Evolutionary conservation across 164 flowering plant genomes (phyloP).

Genomic region (Magnolia officinalis): DNA sequence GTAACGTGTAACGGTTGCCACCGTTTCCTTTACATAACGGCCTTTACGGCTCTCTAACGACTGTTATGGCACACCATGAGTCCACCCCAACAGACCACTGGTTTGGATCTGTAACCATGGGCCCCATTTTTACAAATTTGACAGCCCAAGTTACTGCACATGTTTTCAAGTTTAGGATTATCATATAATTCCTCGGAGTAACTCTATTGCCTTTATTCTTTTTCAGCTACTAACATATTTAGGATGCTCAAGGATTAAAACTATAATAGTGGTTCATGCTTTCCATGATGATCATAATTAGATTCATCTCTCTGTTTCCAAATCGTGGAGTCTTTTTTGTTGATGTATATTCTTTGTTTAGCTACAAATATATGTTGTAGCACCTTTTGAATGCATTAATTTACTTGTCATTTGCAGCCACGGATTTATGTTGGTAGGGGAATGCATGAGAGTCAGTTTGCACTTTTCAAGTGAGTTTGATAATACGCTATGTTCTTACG

Average conservation of each 20-base stretch:
- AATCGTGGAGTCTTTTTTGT: not conserved
- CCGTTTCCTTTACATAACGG: no score
- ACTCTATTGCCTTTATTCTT: not conserved
- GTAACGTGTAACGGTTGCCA: no score
- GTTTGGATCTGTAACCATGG: no score
- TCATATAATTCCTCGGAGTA: not conserved
- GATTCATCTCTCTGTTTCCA: not conserved
- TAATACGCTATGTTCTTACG: not conserved
- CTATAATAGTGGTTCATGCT: not conserved
- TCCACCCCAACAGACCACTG: no score
- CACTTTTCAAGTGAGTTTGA: conserved; percentile 78
- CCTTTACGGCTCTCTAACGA: no score
- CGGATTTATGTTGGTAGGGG: conserved; percentile 94
- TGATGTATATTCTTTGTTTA: not conserved
- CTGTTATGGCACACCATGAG: no score
- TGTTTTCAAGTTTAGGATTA: not conserved
- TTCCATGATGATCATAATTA: not conserved
- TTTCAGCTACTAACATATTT: not conserved
- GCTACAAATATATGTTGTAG: not conserved
- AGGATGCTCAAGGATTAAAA: not conserved
- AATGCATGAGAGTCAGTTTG: conserved; percentile 97
- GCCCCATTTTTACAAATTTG: no score
- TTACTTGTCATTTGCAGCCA: conserved; percentile 53
- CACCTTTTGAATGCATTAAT: not conserved
- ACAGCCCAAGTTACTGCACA: not conserved